A percentile compares a stretch with the other conserved stretches of the same genome.
Conservation (phyloP, 2,329 filamentous ascomycete species). For the Phyllosticta ampelicida region DNA sequence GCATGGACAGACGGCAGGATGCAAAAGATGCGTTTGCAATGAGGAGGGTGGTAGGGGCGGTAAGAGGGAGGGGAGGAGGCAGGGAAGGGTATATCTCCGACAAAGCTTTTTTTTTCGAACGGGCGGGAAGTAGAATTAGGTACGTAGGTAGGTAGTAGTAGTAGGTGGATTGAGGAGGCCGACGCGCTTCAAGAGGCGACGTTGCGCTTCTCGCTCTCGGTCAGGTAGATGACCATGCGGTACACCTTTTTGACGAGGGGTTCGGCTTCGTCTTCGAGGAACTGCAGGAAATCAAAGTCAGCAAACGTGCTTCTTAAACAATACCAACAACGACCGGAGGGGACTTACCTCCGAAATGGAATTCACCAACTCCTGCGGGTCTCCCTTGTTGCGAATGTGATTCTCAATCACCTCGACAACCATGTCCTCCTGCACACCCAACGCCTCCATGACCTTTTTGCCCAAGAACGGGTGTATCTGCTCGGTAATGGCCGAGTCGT, state of each 20-base stretch:
- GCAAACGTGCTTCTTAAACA: no score
- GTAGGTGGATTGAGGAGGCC: background rate
- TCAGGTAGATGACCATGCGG: conserved; percentile 49
- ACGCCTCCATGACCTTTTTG: conserved; percentile 94
- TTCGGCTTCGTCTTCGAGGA: conserved; percentile 89
- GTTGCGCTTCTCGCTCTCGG: conserved; percentile 8
- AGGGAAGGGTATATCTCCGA: no score
- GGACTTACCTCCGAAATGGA: conserved; percentile 72
- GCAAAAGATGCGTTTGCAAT: no score
- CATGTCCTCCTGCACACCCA: conserved; percentile 93
- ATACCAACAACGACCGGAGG: no score
- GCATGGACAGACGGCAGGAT: no score
- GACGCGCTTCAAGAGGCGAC: background rate
- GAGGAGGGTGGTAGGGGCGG: no score
- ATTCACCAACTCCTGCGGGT: conserved; percentile 70
- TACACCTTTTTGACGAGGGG: conserved; percentile 92
- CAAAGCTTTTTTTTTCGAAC: no score
- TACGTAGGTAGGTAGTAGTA: no score
- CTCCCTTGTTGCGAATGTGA: conserved; percentile 64
- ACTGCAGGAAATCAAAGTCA: conserved; percentile 42
- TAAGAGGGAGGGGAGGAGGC: no score
- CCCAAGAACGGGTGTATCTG: conserved; percentile 91
- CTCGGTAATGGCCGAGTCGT: conserved; percentile 67
- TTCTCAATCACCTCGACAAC: conserved; percentile 87
- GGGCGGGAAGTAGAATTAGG: no score